Evolutionary conservation across 345 rosid species (phyloP).

Genomic region (Salix koriyanagi): DNA sequence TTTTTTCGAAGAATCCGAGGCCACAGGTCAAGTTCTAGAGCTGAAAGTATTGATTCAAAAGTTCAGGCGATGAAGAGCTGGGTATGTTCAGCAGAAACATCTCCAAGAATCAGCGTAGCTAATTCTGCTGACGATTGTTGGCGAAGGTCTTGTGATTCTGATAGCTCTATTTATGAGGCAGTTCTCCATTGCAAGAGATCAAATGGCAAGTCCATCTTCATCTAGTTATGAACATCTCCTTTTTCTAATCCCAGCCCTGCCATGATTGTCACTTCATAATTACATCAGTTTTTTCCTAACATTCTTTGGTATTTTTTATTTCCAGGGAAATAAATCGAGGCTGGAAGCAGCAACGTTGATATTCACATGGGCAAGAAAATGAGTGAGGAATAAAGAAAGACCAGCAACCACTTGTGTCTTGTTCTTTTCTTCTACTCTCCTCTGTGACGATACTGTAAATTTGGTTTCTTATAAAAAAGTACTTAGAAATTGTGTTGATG

Average conservation of each 20-base stretch:
- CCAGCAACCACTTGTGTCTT: slow-evolving; percentile 30
- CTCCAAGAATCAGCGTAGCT: slow-evolving; percentile 66
- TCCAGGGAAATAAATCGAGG: slow-evolving; percentile 39
- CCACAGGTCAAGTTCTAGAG: slow-evolving; percentile 34
- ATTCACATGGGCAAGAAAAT: slow-evolving; percentile 33
- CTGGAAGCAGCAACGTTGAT: slow-evolving; percentile 13
- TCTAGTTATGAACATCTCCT: neutral
- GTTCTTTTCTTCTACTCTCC: slow-evolving; percentile 24
- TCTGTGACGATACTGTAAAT: slow-evolving; percentile 32
- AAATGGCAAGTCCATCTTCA: slow-evolving; percentile 37
- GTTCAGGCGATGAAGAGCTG: slow-evolving; percentile 36
- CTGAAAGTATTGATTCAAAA: slow-evolving; percentile 32
- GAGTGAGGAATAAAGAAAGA: slow-evolving; percentile 19
- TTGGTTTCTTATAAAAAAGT: slow-evolving; percentile 17
- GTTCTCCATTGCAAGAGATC: slow-evolving; percentile 97
- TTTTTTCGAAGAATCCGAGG: slow-evolving; percentile 51
- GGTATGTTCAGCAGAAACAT: slow-evolving; percentile 52
- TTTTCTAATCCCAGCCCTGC: neutral
- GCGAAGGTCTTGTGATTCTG: slow-evolving; percentile 80
- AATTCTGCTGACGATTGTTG: slow-evolving; percentile 51
- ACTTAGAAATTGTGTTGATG: slow-evolving; percentile 9
- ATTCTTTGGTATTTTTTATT: slow-evolving; percentile 4
- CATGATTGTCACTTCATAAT: neutral
- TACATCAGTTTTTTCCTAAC: slow-evolving; percentile 11
- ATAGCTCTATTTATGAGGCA: slow-evolving; percentile 85